Base-by-base conservation (phyloP, 2,329 filamentous ascomycete species). In the Pseudocercospora macadamiae region DNA sequence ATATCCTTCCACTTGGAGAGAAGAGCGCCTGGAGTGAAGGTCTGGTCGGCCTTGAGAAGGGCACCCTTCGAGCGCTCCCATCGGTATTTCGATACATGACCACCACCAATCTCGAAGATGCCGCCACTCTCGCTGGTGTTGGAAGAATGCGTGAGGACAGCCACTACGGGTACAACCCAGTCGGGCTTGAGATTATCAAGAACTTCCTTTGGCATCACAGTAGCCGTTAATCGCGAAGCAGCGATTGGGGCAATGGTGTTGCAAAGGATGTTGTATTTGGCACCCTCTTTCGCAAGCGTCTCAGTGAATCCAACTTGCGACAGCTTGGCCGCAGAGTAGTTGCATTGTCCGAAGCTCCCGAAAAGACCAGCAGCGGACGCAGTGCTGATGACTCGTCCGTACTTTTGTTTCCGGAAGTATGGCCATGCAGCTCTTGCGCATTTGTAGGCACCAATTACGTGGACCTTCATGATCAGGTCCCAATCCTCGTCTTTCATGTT, bases 401-500 rank as follows among this genome's bases (percentile, higher is more conserved):
- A 99, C 86, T 97, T 97, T 80, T 99, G 95, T 82, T 97, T 97
- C 73, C 93, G 86, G 85, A 99, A 97, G 78, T 97, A 83, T 60
- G 93, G 92, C 93, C 95, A 99, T 53, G 95, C 95, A 64, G 95
- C 95, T 76, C 87, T 88, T 62, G 95, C 85, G 76, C 91, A 96
- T 86, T 96, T 97, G 84, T 96, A 99, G 71, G 92, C 89, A 69
- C 95, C 95, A 73, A 87, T 89, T 70, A 97, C 87, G 78, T 99
- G 93, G 58, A 97, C 93, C 75, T 87, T 89, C 78, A 93, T 90
- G 74, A 97, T 90, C 68, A 97, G 80, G 74, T 99, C 93, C 95
- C 95, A 99, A 77, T 99, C 95, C 73, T 89, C 79, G 76, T 99
- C 95, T 76, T 89, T 95, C 86, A 97, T 96, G 80, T 97, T 97